A percentile compares a stretch with the other conserved stretches of the same genome.
These are phyloP conservation scores for Inga oerstediana DNA, from an alignment of 306 rosid genomes.

Conservation along the genomic window DNA sequence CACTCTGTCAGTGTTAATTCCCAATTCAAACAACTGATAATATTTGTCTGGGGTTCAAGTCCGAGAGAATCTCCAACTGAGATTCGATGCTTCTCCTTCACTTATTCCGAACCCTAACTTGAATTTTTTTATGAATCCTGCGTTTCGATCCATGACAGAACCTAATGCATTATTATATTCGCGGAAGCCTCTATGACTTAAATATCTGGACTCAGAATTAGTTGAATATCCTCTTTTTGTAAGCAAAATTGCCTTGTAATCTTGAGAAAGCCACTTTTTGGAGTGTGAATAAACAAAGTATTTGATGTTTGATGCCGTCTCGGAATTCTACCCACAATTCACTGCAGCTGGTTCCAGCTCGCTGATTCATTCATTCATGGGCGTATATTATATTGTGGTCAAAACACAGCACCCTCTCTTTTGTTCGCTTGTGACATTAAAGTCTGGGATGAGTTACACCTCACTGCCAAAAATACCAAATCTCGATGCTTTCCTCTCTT, in stretches of 20 bases:
- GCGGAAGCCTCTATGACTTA: slow-evolving; percentile 50
- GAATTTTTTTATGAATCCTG: too few relatives aligned
- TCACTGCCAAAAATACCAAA: slow-evolving; percentile 31
- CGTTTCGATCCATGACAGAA: too few relatives aligned
- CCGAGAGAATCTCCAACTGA: slow-evolving; percentile 40
- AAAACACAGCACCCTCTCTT: slow-evolving; percentile 52
- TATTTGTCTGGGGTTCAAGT: not conserved
- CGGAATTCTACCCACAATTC: not conserved
- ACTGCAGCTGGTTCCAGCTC: slow-evolving; percentile 29
- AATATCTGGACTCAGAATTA: slow-evolving; percentile 47
- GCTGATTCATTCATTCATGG: not conserved
- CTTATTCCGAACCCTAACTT: slow-evolving; percentile 18
- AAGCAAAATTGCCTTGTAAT: slow-evolving; percentile 38
- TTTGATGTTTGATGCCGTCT: slow-evolving; percentile 44
- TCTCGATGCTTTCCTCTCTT: slow-evolving; percentile 49
- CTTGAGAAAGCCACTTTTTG: slow-evolving; percentile 32
- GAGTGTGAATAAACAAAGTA: slow-evolving; percentile 42
- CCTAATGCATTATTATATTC: slow-evolving; percentile 25
- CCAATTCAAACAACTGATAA: slow-evolving; percentile 23
- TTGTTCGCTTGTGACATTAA: not conserved
- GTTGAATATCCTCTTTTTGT: slow-evolving; percentile 19
- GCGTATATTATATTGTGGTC: slow-evolving; percentile 31
- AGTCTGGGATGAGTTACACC: slow-evolving; percentile 5
- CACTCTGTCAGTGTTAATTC: slow-evolving; percentile 53
- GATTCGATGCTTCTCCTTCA: slow-evolving; percentile 43